A percentile compares a stretch with the other conserved stretches of the same genome.
These are phyloP conservation scores for Novymonas esmeraldas DNA, from an alignment of 208 protist genomes.

Conservation along the genomic window DNA sequence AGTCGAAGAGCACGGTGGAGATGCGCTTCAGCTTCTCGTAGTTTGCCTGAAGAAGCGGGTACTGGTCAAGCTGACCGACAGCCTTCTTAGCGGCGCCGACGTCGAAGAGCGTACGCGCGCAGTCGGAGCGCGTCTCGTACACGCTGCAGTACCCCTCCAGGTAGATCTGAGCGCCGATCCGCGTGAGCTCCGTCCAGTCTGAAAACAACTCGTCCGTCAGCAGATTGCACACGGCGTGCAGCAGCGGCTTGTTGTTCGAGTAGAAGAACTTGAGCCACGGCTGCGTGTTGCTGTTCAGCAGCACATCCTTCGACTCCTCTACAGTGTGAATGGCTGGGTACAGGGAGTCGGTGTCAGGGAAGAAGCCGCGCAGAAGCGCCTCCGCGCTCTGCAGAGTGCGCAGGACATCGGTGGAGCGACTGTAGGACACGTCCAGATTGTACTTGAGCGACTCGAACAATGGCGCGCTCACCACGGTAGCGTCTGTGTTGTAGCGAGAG, in stretches of 20 bases:
- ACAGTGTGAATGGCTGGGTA: constrained; percentile 64
- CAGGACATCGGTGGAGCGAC: constrained; percentile 56
- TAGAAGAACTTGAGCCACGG: constrained; percentile 33
- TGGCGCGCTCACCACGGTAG: constrained; percentile 22
- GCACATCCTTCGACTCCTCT: constrained; percentile 19
- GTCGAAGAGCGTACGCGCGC: constrained; percentile 47
- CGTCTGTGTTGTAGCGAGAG: constrained; percentile 39
- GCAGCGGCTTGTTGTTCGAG: constrained; percentile 27
- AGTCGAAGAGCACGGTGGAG: constrained; percentile 24
- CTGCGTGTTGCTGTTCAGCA: constrained; percentile 41
- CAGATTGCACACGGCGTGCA: constrained; percentile 36
- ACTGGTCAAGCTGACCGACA: constrained; percentile 21
- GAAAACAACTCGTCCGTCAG: constrained; percentile 42
- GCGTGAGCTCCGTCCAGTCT: constrained; percentile 36
- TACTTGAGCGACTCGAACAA: constrained; percentile 46
- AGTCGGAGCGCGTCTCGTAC: constrained; percentile 43
- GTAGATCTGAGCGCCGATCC: constrained; percentile 46
- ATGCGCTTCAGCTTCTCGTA: constrained; percentile 42
- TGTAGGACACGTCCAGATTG: constrained; percentile 55
- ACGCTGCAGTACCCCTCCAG: constrained; percentile 53
- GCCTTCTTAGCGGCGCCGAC: constrained; percentile 48
- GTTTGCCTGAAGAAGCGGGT: constrained; percentile 37
- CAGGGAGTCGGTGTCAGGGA: constrained; percentile 34
- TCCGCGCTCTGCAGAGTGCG: constrained; percentile 68
- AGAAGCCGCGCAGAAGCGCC: constrained; percentile 51